Percentiles rank a stretch among this genome's conserved stretches.
Evolutionary conservation across 805 yeast species (phyloP).

Genomic region (Nematodospora valgi): DNA sequence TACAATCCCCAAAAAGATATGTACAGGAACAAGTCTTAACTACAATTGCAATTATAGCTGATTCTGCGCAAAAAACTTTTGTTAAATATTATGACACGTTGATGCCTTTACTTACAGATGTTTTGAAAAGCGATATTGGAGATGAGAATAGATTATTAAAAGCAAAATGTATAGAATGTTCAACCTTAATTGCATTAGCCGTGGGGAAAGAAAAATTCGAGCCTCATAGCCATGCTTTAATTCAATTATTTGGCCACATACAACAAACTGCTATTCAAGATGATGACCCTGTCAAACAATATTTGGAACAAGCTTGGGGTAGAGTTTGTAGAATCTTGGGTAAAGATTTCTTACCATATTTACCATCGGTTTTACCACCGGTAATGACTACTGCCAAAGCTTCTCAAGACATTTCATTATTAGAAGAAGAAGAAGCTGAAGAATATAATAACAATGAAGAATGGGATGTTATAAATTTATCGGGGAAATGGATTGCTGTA

Average conservation of each 20-base stretch:
- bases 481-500: conserved; percentile 91
- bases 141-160: conserved; percentile 74
- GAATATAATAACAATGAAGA: conserved; percentile 81
- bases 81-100: conserved; percentile 89
- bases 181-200: conserved; percentile 89
- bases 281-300: conserved; percentile 88
- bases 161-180: conserved; percentile 94
- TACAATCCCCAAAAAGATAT: conserved; percentile 84
- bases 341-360: conserved; percentile 76
- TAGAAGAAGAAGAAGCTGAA: conserved; percentile 86
- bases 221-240: conserved; percentile 69
- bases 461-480: conserved; percentile 89
- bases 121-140: conserved; percentile 74
- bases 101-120: conserved; percentile 83
- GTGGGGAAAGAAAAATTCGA: conserved; percentile 89
- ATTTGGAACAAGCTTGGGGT: conserved; percentile 94
- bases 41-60: conserved; percentile 95
- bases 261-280: conserved; percentile 56
- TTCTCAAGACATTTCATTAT: conserved; percentile 80
- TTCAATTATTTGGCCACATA: conserved; percentile 65
- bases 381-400: conserved; percentile 81
- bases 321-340: conserved; percentile 86
- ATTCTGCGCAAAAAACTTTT: conserved; percentile 87
- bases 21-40: conserved; percentile 97
- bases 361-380: conserved; percentile 88